Evolutionary conservation across 345 rosid species (phyloP), one percentile per base, ranked within the genome.

Genomic region (Acer negundo): DNA sequence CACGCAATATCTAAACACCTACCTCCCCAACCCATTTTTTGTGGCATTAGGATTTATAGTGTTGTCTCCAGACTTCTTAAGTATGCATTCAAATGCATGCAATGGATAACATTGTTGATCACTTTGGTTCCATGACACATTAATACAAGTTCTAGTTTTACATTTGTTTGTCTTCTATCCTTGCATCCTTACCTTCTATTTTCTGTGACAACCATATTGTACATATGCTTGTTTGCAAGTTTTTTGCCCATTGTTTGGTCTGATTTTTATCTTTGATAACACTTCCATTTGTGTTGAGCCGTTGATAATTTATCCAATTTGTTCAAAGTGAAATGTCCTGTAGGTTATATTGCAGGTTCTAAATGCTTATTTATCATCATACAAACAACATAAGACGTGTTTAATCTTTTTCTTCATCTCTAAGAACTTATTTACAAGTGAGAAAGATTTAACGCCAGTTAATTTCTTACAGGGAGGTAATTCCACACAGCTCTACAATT

Each of bases 401-500:
- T 2, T 7, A 7, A 19, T 47, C 11, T 28, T 28, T 55, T 67
- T 40, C 56, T 56, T 47, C n/a, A 19, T 51, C 61, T 35, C 49
- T 59, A 19, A 70, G 28, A 62, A 59, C 12, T 44, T 28, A 20
- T 42, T 74, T 26, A 16, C 17, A 23, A 73, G 47, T 28, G 0
- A 8, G 51, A 70, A 70, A 28, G 68, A 42, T 75, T 56, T 38
- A 70, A 72, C 13, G 19, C 31, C 38, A 7, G 63, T 42, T 65
- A 73, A 40, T 23, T 69, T 31, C 74, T 69, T 66, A 46, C 88
- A 94, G 98, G 97, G 97, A 6, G 98, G 99, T 80, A 94, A 88
- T 79, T 91, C 98, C n/a, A 73, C 85, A 40, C 91, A 91, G 79
- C 97, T 94, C 35, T 94, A 91, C 71, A 78, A 96, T 70, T 96